Conservation (phyloP, 2,329 filamentous ascomycete genomes). For the Botrytis aclada region DNA sequence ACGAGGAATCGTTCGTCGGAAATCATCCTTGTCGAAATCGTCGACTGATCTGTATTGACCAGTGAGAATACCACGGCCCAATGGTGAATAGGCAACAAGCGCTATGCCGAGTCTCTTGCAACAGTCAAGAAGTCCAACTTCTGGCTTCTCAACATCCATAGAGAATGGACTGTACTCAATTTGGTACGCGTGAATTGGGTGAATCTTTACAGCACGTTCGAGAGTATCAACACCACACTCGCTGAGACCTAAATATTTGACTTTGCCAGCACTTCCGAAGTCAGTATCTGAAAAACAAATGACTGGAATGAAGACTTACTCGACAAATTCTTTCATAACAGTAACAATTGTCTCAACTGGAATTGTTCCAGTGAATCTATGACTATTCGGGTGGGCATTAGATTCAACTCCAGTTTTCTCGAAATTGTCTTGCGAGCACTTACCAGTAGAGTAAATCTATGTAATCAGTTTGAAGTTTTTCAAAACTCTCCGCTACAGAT, state of each 20-base stretch:
- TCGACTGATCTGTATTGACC: constrained; percentile 34
- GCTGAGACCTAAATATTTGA: constrained; percentile 54
- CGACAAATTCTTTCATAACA: constrained; percentile 27
- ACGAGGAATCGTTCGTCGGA: constrained; percentile 45
- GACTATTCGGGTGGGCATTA: constrained; percentile 23
- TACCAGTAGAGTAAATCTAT: constrained; percentile 22
- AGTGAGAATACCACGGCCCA: constrained; percentile 49
- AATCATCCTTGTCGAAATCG: constrained; percentile 22
- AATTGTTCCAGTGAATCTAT: constrained; percentile 39
- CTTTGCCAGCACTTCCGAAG: constrained; percentile 49
- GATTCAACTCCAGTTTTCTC: no score
- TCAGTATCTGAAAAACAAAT: constrained; percentile 29
- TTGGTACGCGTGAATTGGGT: constrained; percentile 49
- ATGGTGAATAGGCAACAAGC: constrained; percentile 39
- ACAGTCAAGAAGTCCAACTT: constrained; percentile 48
- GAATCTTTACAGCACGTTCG: constrained; percentile 48
- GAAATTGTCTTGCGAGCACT: background rate
- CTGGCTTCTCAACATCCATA: constrained; percentile 54
- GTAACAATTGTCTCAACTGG: constrained; percentile 44
- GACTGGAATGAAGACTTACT: background rate
- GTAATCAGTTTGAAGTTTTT: constrained; percentile 19
- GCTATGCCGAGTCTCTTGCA: constrained; percentile 51
- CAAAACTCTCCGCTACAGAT: constrained; percentile 20
- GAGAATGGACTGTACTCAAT: constrained; percentile 52
- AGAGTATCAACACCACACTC: constrained; percentile 49